A percentile compares a stretch with the other conserved stretches of the same genome.
Conservation (phyloP, 495 filamentous ascomycete species). For the Penicillium psychrofluorescens region DNA sequence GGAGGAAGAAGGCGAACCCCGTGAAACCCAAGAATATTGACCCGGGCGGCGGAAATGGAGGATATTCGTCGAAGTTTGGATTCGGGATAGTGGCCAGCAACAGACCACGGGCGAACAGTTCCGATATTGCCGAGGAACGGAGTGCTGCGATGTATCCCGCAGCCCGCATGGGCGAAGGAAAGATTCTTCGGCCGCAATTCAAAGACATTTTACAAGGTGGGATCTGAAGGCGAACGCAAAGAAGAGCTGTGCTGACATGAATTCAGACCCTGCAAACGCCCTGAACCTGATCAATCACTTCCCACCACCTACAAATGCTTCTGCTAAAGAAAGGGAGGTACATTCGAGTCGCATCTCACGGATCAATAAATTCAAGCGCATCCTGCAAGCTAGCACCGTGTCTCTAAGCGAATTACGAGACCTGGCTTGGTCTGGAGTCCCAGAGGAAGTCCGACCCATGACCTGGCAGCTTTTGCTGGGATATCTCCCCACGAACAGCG, state of each 20-base stretch:
- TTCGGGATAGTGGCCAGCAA: constrained; percentile 22
- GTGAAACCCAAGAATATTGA: constrained; percentile 36
- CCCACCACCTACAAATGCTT: constrained; percentile 62
- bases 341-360: constrained; percentile 82
- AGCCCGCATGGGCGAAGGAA: constrained; percentile 80
- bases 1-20: constrained; percentile 52
- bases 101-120: constrained; percentile 60
- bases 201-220: constrained; percentile 84
- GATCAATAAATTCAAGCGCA: constrained; percentile 97
- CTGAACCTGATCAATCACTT: constrained; percentile 90
- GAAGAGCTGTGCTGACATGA: constrained; percentile 4
- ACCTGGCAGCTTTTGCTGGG: constrained; percentile 95
- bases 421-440: constrained; percentile 87
- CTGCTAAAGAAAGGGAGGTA: constrained; percentile 76
- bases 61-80: constrained; percentile 24
- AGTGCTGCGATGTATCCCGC: constrained; percentile 82
- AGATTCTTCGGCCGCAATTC: constrained; percentile 93
- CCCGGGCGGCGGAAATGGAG: constrained; percentile 29
- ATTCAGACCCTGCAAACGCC: constrained; percentile 83
- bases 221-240: neutral
- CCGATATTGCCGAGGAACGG: constrained; percentile 85
- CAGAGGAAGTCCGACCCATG: constrained; percentile 93
- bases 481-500: constrained; percentile 90
- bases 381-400: constrained; percentile 86
- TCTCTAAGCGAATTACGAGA: constrained; percentile 74